These are phyloP conservation scores for Catunica adiposa DNA, from an alignment of 2,329 filamentous ascomycete species.

Conservation along the genomic window DNA sequence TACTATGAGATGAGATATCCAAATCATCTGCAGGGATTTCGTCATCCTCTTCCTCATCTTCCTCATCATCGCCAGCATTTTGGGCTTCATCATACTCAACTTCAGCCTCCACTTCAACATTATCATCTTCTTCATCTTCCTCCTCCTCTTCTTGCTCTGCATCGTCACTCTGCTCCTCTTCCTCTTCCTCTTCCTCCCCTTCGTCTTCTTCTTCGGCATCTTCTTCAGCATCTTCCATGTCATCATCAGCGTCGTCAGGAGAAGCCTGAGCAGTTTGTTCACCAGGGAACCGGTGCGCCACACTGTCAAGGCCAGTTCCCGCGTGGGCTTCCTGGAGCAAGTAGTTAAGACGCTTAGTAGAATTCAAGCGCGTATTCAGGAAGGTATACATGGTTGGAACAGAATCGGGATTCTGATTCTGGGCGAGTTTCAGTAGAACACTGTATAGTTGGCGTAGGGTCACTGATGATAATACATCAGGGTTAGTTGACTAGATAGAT, in stretches of 20 bases:
- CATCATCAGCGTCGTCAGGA: slow-evolving; percentile 17
- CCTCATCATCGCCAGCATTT: not conserved
- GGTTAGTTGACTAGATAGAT: slow-evolving; percentile 22
- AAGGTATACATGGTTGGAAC: slow-evolving; percentile 27
- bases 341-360: slow-evolving; percentile 24
- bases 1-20: slow-evolving; percentile 14
- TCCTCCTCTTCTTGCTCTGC: slow-evolving; percentile 15
- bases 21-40: slow-evolving; percentile 14
- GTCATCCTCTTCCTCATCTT: slow-evolving; percentile 13
- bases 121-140: slow-evolving; percentile 14
- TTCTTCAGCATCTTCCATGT: slow-evolving; percentile 14
- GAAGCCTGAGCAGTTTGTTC: slow-evolving; percentile 19
- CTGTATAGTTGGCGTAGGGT: slow-evolving; percentile 27
- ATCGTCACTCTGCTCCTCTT: slow-evolving; percentile 10
- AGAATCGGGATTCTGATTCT: slow-evolving; percentile 27
- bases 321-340: slow-evolving; percentile 27
- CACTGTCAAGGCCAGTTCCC: slow-evolving; percentile 26
- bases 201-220: slow-evolving; percentile 17
- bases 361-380: slow-evolving; percentile 26
- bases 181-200: slow-evolving; percentile 13
- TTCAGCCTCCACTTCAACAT: slow-evolving; percentile 11
- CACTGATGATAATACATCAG: slow-evolving; percentile 22
- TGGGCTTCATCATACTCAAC: not conserved
- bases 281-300: slow-evolving; percentile 24
- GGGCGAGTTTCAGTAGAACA: slow-evolving; percentile 27